phyloP scores from a whole-genome alignment of 306 rosid genomes.

The Prunus kanzakura region DNA sequence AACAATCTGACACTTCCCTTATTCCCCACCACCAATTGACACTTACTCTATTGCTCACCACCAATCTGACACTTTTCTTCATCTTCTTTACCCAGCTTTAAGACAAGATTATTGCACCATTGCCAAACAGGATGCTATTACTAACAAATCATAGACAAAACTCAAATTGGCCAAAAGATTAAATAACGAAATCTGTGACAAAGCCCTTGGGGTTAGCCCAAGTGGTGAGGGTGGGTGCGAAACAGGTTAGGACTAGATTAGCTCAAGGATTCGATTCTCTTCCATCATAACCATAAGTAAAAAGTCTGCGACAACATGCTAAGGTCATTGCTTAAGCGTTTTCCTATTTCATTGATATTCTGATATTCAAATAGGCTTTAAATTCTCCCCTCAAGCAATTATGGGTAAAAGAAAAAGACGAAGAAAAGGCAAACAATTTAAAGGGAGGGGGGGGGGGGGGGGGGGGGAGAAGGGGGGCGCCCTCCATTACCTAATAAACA shows the following conservation, averaged over 20 bases:
- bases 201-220: background rate
- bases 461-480: background rate
- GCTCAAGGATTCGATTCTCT: too few relatives aligned
- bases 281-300: too few relatives aligned
- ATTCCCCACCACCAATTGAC: too few relatives aligned
- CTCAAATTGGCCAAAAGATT: background rate
- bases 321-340: background rate
- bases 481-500: background rate
- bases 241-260: too few relatives aligned
- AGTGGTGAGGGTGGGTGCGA: too few relatives aligned
- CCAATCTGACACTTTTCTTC: background rate
- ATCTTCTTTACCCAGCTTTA: background rate
- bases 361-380: background rate
- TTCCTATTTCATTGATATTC: background rate
- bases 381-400: background rate
- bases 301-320: background rate
- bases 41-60: background rate
- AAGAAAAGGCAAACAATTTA: background rate
- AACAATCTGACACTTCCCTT: background rate
- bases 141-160: background rate
- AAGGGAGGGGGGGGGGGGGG: background rate
- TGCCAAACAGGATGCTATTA: constrained; percentile 6
- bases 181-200: background rate
- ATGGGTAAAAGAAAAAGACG: background rate
- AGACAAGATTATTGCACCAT: constrained; percentile 5